phyloP scores from a whole-genome alignment of 495 filamentous ascomycete species.

The Astrocystis sublimbata region DNA sequence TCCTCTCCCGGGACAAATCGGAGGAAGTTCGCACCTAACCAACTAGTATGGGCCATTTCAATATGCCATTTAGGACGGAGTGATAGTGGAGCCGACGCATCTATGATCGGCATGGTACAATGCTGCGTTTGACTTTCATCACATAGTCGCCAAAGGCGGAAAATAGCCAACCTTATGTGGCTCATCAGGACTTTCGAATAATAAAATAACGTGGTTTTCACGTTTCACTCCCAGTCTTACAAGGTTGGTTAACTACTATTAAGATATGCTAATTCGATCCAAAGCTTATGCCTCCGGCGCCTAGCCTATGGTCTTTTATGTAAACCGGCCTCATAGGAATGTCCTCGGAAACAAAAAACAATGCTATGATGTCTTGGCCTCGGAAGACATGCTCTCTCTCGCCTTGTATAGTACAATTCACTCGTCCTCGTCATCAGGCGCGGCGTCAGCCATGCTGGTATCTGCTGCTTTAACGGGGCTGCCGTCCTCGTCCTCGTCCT shows the following conservation, averaged over 20 bases:
- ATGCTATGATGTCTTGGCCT: background rate
- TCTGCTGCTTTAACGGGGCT: constrained; percentile 27
- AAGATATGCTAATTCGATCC: constrained; percentile 3
- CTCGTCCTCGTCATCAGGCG: constrained; percentile 39
- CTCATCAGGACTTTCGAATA: background rate
- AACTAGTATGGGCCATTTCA: background rate
- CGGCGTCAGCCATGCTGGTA: constrained; percentile 42
- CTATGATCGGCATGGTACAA: background rate
- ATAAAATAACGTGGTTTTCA: background rate
- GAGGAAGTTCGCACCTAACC: background rate
- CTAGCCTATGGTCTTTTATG: constrained; percentile 4
- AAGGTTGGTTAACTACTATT: background rate
- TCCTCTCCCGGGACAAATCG: background rate
- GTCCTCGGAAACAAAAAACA: background rate
- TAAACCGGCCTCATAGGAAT: background rate
- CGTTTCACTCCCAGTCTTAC: background rate
- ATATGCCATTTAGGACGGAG: background rate
- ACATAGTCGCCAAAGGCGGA: background rate
- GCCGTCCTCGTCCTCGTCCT: constrained; percentile 36
- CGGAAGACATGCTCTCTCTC: background rate
- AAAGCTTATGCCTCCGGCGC: constrained; percentile 5
- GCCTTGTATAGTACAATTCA: constrained; percentile 26
- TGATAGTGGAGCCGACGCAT: background rate
- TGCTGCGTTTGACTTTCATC: background rate
- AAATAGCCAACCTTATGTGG: background rate